phyloP scores from a whole-genome alignment of 164 flowering plant genomes.

The Nymphaea colorata region DNA sequence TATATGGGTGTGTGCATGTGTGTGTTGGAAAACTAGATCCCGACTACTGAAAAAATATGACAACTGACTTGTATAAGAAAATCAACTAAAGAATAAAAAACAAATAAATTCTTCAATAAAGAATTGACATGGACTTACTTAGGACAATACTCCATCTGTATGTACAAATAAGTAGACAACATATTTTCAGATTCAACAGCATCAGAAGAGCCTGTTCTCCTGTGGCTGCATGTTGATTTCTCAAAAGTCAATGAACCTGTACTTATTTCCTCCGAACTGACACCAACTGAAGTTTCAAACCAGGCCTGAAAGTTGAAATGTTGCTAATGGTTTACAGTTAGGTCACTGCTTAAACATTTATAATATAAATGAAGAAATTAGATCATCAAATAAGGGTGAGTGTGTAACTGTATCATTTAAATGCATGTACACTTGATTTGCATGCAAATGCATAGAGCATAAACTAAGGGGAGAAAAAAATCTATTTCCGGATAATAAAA shows the following conservation, averaged over 20 bases:
- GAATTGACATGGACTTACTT: conserved; percentile 24
- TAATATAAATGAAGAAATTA: background rate
- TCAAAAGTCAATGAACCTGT: conserved; percentile 53
- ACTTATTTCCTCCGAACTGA: conserved; percentile 26
- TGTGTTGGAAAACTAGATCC: too few species aligned
- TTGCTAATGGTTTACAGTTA: background rate
- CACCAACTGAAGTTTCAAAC: conserved; percentile 75
- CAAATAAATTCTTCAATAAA: too few species aligned
- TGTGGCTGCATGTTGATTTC: conserved; percentile 45
- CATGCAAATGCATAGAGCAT: too few species aligned
- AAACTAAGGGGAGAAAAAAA: too few species aligned
- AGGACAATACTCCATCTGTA: conserved; percentile 99
- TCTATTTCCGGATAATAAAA: too few species aligned
- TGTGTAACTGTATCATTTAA: too few species aligned
- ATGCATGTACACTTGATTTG: too few species aligned
- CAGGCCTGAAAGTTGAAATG: conserved; percentile 57
- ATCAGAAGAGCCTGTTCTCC: conserved; percentile 35
- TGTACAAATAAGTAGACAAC: conserved; percentile 70
- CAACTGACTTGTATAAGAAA: too few species aligned
- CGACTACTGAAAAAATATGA: too few species aligned
- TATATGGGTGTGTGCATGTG: too few species aligned
- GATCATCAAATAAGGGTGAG: background rate
- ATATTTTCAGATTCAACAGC: conserved; percentile 35
- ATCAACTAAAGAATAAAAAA: too few species aligned
- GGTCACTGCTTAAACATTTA: background rate